Conservation (phyloP, 768 basidiomycete species). For the Termitomyces sp. region DNA sequence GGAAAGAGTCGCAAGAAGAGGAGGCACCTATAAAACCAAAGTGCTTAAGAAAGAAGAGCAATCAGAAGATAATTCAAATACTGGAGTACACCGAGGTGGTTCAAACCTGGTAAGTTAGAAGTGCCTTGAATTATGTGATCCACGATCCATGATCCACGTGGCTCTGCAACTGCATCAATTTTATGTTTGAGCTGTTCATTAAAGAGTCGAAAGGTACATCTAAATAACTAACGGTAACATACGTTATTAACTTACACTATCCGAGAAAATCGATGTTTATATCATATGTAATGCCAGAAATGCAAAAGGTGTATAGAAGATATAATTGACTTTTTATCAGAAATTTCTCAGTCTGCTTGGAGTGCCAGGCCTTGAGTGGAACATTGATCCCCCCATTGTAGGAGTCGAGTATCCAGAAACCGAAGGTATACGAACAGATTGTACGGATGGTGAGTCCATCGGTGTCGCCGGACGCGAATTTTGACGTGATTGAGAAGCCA, state of each 20-base stretch:
- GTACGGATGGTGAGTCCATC: slow-evolving; percentile 42
- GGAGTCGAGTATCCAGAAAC: slow-evolving; percentile 62
- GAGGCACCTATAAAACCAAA: background rate
- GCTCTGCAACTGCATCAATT: background rate
- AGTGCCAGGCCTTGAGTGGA: slow-evolving; percentile 56
- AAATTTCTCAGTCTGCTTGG: slow-evolving; percentile 49
- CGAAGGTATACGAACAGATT: slow-evolving; percentile 29
- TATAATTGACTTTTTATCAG: slow-evolving; percentile 7
- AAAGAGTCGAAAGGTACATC: background rate
- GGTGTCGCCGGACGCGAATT: slow-evolving; percentile 69
- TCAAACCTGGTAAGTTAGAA: too few species aligned
- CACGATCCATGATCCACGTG: background rate
- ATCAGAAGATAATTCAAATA: background rate
- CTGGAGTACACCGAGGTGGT: background rate
- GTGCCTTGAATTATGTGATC: background rate
- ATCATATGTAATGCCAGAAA: background rate
- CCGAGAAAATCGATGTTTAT: background rate
- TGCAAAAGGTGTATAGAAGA: background rate
- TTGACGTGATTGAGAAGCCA: slow-evolving; percentile 46
- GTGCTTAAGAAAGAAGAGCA: background rate
- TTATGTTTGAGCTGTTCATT: background rate
- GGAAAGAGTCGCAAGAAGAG: background rate
- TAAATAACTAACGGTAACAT: background rate
- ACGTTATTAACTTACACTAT: background rate
- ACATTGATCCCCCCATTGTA: slow-evolving; percentile 32